phyloP scores from a whole-genome alignment of 768 basidiomycete species.

The Tricholoma saponaceum region DNA sequence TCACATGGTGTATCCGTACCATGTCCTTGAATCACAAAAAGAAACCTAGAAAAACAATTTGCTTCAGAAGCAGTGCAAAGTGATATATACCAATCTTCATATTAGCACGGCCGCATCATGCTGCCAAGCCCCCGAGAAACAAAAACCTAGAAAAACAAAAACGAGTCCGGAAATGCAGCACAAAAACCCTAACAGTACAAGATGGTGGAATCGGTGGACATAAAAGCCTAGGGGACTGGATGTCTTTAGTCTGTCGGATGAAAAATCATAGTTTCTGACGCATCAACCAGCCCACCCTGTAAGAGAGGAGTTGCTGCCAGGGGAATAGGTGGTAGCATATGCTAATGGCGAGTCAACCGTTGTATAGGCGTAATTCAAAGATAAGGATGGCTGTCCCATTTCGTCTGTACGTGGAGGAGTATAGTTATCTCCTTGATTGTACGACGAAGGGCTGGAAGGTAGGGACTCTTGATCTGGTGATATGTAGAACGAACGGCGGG shows the following conservation, averaged over 20 bases:
- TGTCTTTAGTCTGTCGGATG: neutral
- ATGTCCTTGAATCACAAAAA: neutral
- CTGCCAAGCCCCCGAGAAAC: neutral
- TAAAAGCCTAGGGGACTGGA: neutral
- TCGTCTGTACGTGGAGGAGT: slow-evolving; percentile 9
- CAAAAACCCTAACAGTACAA: slow-evolving; percentile 6
- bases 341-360: slow-evolving; percentile 9
- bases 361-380: slow-evolving; percentile 7
- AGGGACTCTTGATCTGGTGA: slow-evolving; percentile 11
- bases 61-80: neutral
- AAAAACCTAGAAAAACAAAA: neutral
- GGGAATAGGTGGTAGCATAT: slow-evolving; percentile 21
- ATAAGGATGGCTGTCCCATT: slow-evolving; percentile 3
- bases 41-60: neutral
- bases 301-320: slow-evolving; percentile 35
- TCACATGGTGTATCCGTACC: neutral
- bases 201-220: neutral
- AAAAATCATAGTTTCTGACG: slow-evolving; percentile 7
- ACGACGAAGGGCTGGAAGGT: slow-evolving; percentile 15
- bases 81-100: neutral
- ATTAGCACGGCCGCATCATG: neutral
- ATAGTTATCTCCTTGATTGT: slow-evolving; percentile 14
- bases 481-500: slow-evolving; percentile 14
- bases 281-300: slow-evolving; percentile 46
- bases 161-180: neutral